Conservation (phyloP, 192 early-diverging fungal genomes). For the Coemansia sp. region DNA sequence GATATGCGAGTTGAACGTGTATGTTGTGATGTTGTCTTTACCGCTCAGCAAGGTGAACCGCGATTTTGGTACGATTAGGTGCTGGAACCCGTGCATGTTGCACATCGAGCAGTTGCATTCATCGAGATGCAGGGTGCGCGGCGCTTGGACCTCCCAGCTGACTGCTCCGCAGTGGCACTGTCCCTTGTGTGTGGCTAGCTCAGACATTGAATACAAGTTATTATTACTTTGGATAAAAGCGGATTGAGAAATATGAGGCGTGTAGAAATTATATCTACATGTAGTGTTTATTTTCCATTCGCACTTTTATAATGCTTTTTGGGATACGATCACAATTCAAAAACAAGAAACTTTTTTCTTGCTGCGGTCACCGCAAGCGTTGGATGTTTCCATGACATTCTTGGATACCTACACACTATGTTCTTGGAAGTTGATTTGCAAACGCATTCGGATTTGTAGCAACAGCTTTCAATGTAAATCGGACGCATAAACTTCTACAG, state of each 20-base stretch:
- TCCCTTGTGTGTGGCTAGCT: conserved; percentile 26
- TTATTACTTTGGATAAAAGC: neutral
- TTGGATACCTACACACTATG: too few species aligned
- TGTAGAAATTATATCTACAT: too few species aligned
- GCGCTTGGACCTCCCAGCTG: conserved; percentile 40
- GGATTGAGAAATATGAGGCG: neutral
- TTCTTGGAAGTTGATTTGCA: too few species aligned
- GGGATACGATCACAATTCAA: too few species aligned
- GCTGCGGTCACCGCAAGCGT: too few species aligned
- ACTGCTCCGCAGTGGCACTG: conserved; percentile 43
- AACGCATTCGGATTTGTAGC: too few species aligned
- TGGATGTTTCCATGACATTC: too few species aligned
- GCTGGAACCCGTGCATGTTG: conserved; percentile 39
- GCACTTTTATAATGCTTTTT: too few species aligned
- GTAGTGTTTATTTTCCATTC: too few species aligned
- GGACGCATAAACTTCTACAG: too few species aligned
- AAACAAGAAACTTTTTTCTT: too few species aligned
- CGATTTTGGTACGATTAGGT: conserved; percentile 37
- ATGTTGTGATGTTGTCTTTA: conserved; percentile 38
- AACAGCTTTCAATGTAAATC: too few species aligned
- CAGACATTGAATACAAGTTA: neutral
- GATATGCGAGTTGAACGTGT: conserved; percentile 54
- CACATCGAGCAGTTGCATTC: conserved; percentile 50
- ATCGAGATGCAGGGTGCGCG: conserved; percentile 24
- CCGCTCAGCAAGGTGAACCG: conserved; percentile 32